Base-by-base conservation (phyloP, 805 yeast species). In the Yarrowia sp. region DNA sequence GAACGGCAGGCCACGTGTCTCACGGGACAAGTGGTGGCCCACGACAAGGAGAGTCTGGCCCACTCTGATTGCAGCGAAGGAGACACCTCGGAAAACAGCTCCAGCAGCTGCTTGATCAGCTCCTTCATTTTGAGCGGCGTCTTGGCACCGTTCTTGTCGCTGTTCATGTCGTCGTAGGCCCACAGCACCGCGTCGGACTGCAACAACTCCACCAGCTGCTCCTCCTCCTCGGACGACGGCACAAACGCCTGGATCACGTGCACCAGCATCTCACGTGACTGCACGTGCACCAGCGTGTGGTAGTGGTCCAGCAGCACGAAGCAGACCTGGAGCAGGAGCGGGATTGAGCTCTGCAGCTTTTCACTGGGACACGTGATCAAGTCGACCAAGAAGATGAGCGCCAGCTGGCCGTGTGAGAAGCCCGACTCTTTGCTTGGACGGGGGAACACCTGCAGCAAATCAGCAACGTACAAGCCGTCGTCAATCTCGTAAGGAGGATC, bases 21-120 rank as follows among this genome's bases (percentile, higher is more conserved):
- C 1, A 94, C 98, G 2, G 98, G 96, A 79, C 98, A 95, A 1
- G 97, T 88, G 0, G 99, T 95, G 0, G 99, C 98, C 99, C 99
- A 95, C 36, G 84, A 82, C 42, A 96, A 80, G 0, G 98, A 89
- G 3, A 85, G 86, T 40, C 88, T 80, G 63, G 96, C 88, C 99
- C 99, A 95, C 63, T 88, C 90, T 49, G 84, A 84, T 74, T 89
- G 96, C 47, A 92, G 79, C 13, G 73, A 77, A 0, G 87, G 84
- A 30, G 61, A 47, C 9, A 66, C 65, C 13, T 55, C 30, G 6
- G 69, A 74, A 71, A 92, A 86, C 0, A 90, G 81, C 30, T 82
- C 84, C 43, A 92, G 75, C 2, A 89, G 83, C 68, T 85, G 84
- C 69, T 92, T 79, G 2, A 90, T 87, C 70, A 93, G 78, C 10